Evolutionary conservation across 2,329 filamentous ascomycete species (phyloP).

Genomic region (Pseudonectria buxi): DNA sequence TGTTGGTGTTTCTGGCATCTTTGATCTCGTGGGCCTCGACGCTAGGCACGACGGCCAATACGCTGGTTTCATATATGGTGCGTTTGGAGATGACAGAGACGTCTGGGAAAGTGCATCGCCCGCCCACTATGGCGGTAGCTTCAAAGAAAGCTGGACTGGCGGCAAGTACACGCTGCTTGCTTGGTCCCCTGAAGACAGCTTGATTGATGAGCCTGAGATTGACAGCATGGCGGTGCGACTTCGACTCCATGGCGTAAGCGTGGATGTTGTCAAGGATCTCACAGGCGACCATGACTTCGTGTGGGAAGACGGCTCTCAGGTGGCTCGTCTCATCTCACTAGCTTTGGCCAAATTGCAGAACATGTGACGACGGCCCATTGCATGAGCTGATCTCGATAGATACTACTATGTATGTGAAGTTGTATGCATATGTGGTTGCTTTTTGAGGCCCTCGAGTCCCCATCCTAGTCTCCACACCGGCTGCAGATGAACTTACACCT

Average conservation of each 20-base stretch:
- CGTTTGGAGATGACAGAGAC: conserved; percentile 49
- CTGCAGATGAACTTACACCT: conserved; percentile 22
- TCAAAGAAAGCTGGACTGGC: conserved; percentile 31
- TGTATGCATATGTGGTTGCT: too few species aligned
- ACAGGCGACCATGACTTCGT: conserved; percentile 56
- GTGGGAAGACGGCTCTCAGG: conserved; percentile 52
- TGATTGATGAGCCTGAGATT: conserved; percentile 52
- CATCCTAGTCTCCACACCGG: not conserved
- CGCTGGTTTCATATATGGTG: conserved; percentile 47
- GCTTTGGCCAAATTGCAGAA: conserved; percentile 16
- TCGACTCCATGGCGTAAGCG: conserved; percentile 28
- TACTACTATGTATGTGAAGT: too few species aligned
- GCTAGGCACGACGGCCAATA: conserved; percentile 44
- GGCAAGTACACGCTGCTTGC: conserved; percentile 33
- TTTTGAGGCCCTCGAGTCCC: too few species aligned
- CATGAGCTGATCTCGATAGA: not conserved
- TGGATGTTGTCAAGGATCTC: conserved; percentile 34
- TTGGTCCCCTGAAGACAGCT: conserved; percentile 40
- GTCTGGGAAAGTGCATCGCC: conserved; percentile 53
- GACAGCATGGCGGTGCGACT: conserved; percentile 48
- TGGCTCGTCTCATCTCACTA: conserved; percentile 42
- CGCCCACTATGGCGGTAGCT: conserved; percentile 35
- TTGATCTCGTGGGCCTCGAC: conserved; percentile 52
- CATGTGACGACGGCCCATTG: not conserved
- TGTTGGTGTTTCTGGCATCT: conserved; percentile 60